Evolutionary conservation across 257 asterid genomes (phyloP), one percentile per base, ranked within the genome.

Genomic region (Scutellaria baicalensis): DNA sequence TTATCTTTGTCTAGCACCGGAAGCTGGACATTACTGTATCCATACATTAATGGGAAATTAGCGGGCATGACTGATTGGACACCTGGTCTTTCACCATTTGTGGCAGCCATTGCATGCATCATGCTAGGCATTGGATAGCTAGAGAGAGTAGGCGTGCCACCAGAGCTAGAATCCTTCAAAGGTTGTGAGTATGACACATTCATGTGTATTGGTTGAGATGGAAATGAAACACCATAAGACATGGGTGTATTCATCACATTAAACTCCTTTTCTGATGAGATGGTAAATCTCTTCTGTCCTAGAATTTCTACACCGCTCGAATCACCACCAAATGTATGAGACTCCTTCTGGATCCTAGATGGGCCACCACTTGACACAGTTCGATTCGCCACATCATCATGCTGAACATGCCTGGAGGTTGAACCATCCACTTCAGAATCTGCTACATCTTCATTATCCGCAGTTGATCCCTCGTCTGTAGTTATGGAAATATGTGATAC

Each of bases 391-490:
- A 58, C 68, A 51, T 88, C 89, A 56, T 89, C 94, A 57, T 77
- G 79, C 71, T 79, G 90, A 63, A 61, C 76, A 57, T 77, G 92
- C 86, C 85, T 85, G 18, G 96, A 86, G 14, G 91, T 84, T 33
- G 96, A 84, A 64, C 91, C 92, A 66, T 85, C 97, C 20, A 84
- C 88, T 78, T 91, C 99, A 33, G 99, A 94, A 81, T 94, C 99
- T 27, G 95, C 97, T 2, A 91, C 97, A 54, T 92, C 99, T 80
- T 94, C 99, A 77, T 91, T 91, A 49, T 94, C 99, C 10, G 96
- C 99, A 50, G 99, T 85, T 35, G 96, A 91, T 40, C 93, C 97
- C 67, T 91, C 99, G 57, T 92, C 96, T 0, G 99, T 91, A 69
- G 86, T 88, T 60, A 91, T 84, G 71, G 97, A 91, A 82, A 89